Evolutionary conservation across 2,329 filamentous ascomycete species (phyloP).

Genomic region (Gyromitra esculenta): DNA sequence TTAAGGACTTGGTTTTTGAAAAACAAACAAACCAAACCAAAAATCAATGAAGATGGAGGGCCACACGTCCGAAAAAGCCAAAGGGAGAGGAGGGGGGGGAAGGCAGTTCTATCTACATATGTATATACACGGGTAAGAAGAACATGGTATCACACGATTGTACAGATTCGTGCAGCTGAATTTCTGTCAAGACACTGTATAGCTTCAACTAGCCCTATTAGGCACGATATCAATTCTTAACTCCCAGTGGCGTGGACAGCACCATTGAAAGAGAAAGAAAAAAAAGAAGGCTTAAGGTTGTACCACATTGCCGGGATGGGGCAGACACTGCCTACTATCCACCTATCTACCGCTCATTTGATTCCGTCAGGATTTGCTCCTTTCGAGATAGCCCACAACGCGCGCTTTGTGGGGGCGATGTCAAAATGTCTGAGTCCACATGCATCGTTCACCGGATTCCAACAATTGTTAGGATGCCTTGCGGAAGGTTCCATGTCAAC

Average conservation of each 20-base stretch:
- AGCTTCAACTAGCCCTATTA: not conserved
- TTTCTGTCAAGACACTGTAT: slow-evolving; percentile 6
- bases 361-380: slow-evolving; percentile 39
- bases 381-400: slow-evolving; percentile 11
- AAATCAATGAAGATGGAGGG: slow-evolving; percentile 5
- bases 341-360: not conserved
- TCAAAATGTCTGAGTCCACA: slow-evolving; percentile 20
- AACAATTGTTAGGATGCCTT: slow-evolving; percentile 8
- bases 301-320: slow-evolving; percentile 30
- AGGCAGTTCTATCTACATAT: slow-evolving; percentile 28
- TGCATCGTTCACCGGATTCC: slow-evolving; percentile 1
- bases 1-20: not conserved
- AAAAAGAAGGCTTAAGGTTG: slow-evolving; percentile 40
- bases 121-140: slow-evolving; percentile 24
- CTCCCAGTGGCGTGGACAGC: slow-evolving; percentile 28
- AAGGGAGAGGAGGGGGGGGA: not conserved
- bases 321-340: slow-evolving; percentile 1
- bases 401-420: slow-evolving; percentile 13
- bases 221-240: slow-evolving; percentile 24
- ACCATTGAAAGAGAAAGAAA: slow-evolving; percentile 8
- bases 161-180: slow-evolving; percentile 20
- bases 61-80: not conserved
- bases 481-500: slow-evolving; percentile 21
- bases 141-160: not conserved
- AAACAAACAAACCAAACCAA: not conserved